These are phyloP conservation scores for Breviolum minutum DNA, from an alignment of 73 alveolate genomes.

Conservation along the genomic window DNA sequence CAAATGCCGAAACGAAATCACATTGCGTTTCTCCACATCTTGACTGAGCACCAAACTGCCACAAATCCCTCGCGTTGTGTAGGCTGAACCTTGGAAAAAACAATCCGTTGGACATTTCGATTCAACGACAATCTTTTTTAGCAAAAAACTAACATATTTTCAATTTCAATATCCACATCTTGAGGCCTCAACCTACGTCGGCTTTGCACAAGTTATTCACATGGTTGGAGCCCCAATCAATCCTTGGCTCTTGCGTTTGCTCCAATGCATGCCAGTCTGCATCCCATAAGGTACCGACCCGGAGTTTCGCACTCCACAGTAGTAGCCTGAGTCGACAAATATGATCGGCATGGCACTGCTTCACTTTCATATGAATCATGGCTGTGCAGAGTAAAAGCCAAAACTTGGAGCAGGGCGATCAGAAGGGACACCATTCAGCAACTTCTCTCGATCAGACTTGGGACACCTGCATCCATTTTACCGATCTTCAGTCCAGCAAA, in stretches of 20 bases:
- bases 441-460: constrained; percentile 34
- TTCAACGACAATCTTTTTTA: too few relatives aligned
- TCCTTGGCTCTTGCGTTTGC: constrained; percentile 20
- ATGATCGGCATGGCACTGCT: background rate
- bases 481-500: background rate
- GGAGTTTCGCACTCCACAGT: constrained; percentile 21
- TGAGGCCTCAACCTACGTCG: constrained; percentile 21
- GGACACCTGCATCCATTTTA: constrained; percentile 7
- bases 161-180: too few relatives aligned
- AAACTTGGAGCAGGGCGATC: background rate
- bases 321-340: background rate
- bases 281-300: constrained; percentile 6
- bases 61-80: constrained; percentile 59
- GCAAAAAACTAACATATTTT: too few relatives aligned
- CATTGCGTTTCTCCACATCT: background rate
- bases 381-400: background rate
- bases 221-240: constrained; percentile 51
- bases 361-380: background rate
- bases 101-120: too few relatives aligned
- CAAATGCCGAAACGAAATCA: too few relatives aligned
- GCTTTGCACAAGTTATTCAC: constrained; percentile 47
- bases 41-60: constrained; percentile 40
- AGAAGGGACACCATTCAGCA: constrained; percentile 25
- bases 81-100: constrained; percentile 39
- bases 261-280: background rate